phyloP scores from a whole-genome alignment of 768 basidiomycete genomes.

The Leccinum rimulosum region DNA sequence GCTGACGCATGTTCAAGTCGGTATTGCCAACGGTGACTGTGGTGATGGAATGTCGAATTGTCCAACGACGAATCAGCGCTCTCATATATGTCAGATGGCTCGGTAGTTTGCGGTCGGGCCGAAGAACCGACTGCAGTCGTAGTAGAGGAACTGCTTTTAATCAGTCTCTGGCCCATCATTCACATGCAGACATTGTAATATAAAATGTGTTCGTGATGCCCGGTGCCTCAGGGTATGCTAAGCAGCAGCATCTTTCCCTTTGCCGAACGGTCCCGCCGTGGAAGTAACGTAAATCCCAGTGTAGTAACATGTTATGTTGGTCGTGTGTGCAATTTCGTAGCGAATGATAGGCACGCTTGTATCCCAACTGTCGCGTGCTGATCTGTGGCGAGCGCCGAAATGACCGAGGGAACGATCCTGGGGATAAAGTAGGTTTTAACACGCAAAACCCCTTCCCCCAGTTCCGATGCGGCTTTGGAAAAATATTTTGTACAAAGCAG shows the following conservation, averaged over 20 bases:
- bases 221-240: neutral
- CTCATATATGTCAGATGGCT: neutral
- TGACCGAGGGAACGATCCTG: conserved; percentile 3
- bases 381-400: neutral
- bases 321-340: neutral
- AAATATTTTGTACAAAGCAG: neutral
- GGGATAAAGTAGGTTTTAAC: neutral
- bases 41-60: neutral
- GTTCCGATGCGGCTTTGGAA: neutral
- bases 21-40: neutral
- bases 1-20: conserved; percentile 9
- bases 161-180: neutral
- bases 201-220: neutral
- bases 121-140: neutral
- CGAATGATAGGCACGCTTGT: neutral
- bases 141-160: neutral
- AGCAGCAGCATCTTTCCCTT: neutral
- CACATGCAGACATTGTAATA: neutral
- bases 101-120: neutral
- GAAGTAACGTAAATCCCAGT: neutral
- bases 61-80: neutral
- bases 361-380: neutral
- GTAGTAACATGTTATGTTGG: neutral
- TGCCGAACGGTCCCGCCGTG: neutral
- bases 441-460: neutral